These are phyloP conservation scores for Pseudophaeomoniella oleicola DNA, from an alignment of 2,329 filamentous ascomycete genomes.

Conservation along the genomic window DNA sequence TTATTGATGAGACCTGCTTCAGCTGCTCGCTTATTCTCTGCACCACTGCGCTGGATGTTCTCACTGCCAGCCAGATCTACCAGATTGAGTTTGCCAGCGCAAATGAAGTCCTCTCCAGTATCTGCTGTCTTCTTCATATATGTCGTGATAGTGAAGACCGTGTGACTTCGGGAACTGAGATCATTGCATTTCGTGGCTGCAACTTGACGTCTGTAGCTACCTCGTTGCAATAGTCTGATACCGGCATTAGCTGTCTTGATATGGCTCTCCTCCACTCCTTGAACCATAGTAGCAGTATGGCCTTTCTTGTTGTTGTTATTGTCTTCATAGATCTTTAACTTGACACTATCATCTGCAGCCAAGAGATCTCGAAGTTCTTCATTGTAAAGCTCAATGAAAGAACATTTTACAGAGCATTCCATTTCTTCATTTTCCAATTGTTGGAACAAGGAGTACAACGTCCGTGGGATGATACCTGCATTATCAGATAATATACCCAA, in stretches of 20 bases:
- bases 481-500: conserved; percentile 75
- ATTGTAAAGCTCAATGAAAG: conserved; percentile 97
- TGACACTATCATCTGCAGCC: conserved; percentile 63
- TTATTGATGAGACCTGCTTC: conserved; percentile 98
- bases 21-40: conserved; percentile 91
- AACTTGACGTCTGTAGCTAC: conserved; percentile 91
- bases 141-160: conserved; percentile 89
- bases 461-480: conserved; percentile 89
- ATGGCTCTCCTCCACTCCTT: conserved; percentile 94
- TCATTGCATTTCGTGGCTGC: conserved; percentile 99
- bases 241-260: conserved; percentile 75
- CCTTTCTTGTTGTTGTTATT: conserved; percentile 65
- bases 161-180: conserved; percentile 90
- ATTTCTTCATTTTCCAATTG: conserved; percentile 65
- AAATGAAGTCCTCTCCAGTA: conserved; percentile 77
- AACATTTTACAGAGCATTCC: conserved; percentile 89
- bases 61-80: conserved; percentile 95
- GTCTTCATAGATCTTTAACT: conserved; percentile 93
- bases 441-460: conserved; percentile 71
- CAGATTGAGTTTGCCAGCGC: conserved; percentile 84
- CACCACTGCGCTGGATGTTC: conserved; percentile 92
- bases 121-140: conserved; percentile 72
- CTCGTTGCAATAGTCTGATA: conserved; percentile 74
- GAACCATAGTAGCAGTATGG: conserved; percentile 73
- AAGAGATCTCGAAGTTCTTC: conserved; percentile 89